Evolutionary conservation across 2,329 filamentous ascomycete species (phyloP), one percentile per base, ranked within the genome.

Genomic region (Pezicula carpinea): DNA sequence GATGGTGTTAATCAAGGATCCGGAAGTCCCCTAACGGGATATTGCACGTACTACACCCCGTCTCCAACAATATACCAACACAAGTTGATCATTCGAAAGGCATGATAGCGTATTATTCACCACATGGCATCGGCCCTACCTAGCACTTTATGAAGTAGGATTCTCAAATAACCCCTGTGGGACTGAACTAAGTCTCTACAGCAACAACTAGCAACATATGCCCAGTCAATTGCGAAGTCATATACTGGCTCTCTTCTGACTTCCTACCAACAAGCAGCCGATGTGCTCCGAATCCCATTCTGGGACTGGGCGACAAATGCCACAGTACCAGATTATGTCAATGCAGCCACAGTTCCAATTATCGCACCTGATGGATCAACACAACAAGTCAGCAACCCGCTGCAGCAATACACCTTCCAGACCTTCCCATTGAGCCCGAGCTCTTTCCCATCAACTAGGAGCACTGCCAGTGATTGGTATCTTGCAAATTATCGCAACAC

Each of bases 91-190:
- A 15, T 35, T n/a, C 7, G 33, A 35, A n/a, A 35, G 33, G 13
- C 63, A 66, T 41, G 55, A 46, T n/a, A 62, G 57, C 21, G 43
- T 50, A 13, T 39, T 56, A 7, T 54, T 58, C 21, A 46, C 51
- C 13, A 54, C 45, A 14, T 80, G 75, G 78, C 77, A 82, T 59
- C 71, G 77, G 11, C 70, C 75, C 3, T 80, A 75, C 50, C 54
- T 79, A 26, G 64, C 70, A 3, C 64, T 80, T 7, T 79, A 69
- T 44, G 78, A 82, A 67, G 74, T 77, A 63, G 14, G 61, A 2
- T 5, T 39, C 39, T 48, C 59, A 22, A 49, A 60, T 6, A 62
- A 59, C 15, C n/a, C 14, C 19, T 18, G 15, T 4, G 13, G 31
- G 32, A 49, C 47, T 19, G 13, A 6, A 50, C 43, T 23, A 18